phyloP scores from a whole-genome alignment of 176 grass and related monocot genomes.

The Juncus inflexus region DNA sequence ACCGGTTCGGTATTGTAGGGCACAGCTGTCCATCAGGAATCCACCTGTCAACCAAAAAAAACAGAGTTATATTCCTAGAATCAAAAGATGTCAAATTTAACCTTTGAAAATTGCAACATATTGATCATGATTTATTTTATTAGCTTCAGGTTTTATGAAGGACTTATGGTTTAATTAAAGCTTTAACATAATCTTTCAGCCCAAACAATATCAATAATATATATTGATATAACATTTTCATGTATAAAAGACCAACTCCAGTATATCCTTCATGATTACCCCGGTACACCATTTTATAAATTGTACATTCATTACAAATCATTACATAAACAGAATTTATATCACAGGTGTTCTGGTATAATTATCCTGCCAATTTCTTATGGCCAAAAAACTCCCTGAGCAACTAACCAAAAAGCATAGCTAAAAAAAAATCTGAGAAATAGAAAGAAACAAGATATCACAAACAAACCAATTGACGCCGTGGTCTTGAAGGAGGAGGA shows the following conservation, averaged over 20 bases:
- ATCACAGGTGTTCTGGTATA: too few relatives aligned
- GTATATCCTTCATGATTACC: too few relatives aligned
- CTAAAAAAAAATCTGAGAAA: not conserved
- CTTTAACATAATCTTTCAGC: too few relatives aligned
- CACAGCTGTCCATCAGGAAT: slow-evolving; percentile 84
- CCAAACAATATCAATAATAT: too few relatives aligned
- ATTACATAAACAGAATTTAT: too few relatives aligned
- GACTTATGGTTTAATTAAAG: not conserved
- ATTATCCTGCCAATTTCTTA: not conserved
- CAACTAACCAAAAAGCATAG: not conserved
- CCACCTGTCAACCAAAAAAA: slow-evolving; percentile 53
- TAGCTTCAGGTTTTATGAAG: not conserved
- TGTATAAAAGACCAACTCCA: too few relatives aligned
- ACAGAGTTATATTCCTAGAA: not conserved
- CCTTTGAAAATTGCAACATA: too few relatives aligned
- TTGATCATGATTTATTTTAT: not conserved
- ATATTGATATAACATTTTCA: too few relatives aligned
- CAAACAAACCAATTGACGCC: slow-evolving; percentile 54
- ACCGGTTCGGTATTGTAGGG: slow-evolving; percentile 88
- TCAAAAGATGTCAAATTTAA: too few relatives aligned
- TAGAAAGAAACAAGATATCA: not conserved
- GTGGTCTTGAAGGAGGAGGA: slow-evolving; percentile 91
- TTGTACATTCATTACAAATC: too few relatives aligned
- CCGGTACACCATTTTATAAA: too few relatives aligned
- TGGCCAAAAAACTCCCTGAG: not conserved